Conservation (phyloP, 306 rosid genomes). For the Lagenaria siceraria region DNA sequence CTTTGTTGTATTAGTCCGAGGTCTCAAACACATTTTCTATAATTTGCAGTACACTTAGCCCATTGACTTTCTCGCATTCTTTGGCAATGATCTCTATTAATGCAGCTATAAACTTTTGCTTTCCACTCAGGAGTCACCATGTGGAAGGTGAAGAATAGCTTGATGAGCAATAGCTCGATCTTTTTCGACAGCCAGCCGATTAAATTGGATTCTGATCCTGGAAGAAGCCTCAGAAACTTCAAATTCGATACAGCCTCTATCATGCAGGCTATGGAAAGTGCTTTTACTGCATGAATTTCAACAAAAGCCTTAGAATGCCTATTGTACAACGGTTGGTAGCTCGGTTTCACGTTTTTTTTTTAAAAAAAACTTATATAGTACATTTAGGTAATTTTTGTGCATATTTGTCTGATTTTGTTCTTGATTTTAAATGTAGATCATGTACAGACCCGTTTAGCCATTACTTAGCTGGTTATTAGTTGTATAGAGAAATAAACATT, state of each 20-base stretch:
- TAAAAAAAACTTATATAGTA: not conserved
- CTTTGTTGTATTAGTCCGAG: not conserved
- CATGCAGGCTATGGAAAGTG: constrained; percentile 63
- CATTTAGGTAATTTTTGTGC: not conserved
- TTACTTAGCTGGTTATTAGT: not conserved
- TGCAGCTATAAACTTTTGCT: not conserved
- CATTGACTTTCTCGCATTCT: not conserved
- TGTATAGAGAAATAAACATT: not conserved
- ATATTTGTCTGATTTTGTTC: not conserved
- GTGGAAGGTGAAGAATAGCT: constrained; percentile 72
- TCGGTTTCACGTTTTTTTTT: constrained; percentile 10
- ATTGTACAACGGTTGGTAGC: constrained; percentile 24
- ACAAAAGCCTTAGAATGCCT: constrained; percentile 11
- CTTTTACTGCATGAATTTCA: constrained; percentile 27
- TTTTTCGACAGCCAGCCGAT: constrained; percentile 40
- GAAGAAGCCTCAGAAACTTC: constrained; percentile 69
- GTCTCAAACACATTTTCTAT: not conserved
- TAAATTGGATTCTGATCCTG: constrained; percentile 54
- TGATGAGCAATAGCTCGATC: constrained; percentile 38
- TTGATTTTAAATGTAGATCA: not conserved
- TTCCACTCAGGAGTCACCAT: constrained; percentile 40
- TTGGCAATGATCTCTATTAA: constrained; percentile 17
- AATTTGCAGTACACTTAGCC: not conserved
- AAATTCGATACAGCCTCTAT: constrained; percentile 48
- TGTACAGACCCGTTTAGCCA: constrained; percentile 1